Evolutionary conservation across 169 alveolate genomes (phyloP), one percentile per base, ranked within the genome.

Genomic region (Cryptosporidium ryanae): DNA sequence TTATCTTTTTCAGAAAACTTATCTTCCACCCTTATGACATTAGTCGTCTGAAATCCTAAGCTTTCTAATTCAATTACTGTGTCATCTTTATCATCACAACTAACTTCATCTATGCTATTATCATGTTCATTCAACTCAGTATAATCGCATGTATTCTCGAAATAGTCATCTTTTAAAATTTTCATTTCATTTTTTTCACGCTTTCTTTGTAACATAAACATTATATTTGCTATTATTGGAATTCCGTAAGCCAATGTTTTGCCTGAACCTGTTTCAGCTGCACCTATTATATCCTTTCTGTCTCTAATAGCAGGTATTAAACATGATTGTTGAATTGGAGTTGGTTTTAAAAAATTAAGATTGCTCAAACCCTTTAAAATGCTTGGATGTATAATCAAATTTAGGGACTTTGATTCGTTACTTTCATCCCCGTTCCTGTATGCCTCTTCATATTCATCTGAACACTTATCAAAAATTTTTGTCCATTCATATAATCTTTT

Each of bases 251-350:
- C 92, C 32, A 89, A 82, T 46, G 92, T 89, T 66, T 89, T 89
- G 10, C 92, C 92, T 15, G 90, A 68, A 21, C 92, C 92, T 17
- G 92, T 89, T 54, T 89, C 92, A 4, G 92, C 92, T 8, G 90
- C 90, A 54, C 92, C 92, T 15, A 89, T 65, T 2, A 89, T 81
- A 38, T 89, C 92, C 32, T 67, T 82, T 64, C 92, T 55, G 27
- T 82, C 92, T 17, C 90, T 57, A 25, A 89, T 64, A 15, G 92
- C 83, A n/a, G 84, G 90, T n/a, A 81, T 61, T 34, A 89, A 43
- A 25, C 82, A 66, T 21, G 71, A 61, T 23, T 44, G 46, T 63
- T 89, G 92, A 6, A 89, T 59, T 34, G 84, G 87, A 4, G 92
- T 89, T 15, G 92, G 92, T 5, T 25, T 44, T 13, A 81, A 44